A percentile compares a stretch with the other conserved stretches of the same genome.
These are phyloP conservation scores for Ilex aquifolium DNA, from an alignment of 257 asterid genomes.

Conservation along the genomic window DNA sequence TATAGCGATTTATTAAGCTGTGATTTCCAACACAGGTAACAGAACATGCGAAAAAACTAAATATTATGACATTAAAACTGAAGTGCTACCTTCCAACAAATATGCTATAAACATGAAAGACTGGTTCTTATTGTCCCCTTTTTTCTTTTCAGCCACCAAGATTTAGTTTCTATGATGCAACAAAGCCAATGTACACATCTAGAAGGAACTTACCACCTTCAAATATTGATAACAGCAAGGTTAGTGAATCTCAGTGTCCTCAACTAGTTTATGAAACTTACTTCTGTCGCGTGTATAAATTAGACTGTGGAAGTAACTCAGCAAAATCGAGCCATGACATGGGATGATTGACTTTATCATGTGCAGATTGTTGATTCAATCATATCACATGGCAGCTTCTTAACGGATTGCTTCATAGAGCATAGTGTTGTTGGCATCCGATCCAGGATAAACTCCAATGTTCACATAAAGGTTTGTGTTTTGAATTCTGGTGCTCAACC, in stretches of 20 bases:
- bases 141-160: constrained; percentile 67
- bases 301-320: too few species aligned
- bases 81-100: too few species aligned
- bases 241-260: constrained; percentile 12
- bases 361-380: constrained; percentile 88
- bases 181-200: constrained; percentile 91
- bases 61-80: too few species aligned
- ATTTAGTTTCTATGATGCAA: constrained; percentile 91
- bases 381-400: constrained; percentile 86
- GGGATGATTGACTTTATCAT: neutral
- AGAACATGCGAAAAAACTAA: too few species aligned
- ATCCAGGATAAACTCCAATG: constrained; percentile 78
- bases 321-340: too few species aligned
- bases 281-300: too few species aligned
- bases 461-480: constrained; percentile 57
- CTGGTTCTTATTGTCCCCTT: constrained; percentile 1
- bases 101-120: too few species aligned
- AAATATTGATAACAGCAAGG: constrained; percentile 85
- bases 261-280: neutral
- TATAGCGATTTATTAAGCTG: too few species aligned
- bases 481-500: neutral
- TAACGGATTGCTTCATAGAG: constrained; percentile 68
- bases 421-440: constrained; percentile 91
- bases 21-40: too few species aligned
- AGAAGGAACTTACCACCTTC: constrained; percentile 97